Percentiles rank a stretch among this genome's conserved stretches.
Evolutionary conservation across 169 alveolate genomes (phyloP).

Genomic region (Neospora caninum): DNA sequence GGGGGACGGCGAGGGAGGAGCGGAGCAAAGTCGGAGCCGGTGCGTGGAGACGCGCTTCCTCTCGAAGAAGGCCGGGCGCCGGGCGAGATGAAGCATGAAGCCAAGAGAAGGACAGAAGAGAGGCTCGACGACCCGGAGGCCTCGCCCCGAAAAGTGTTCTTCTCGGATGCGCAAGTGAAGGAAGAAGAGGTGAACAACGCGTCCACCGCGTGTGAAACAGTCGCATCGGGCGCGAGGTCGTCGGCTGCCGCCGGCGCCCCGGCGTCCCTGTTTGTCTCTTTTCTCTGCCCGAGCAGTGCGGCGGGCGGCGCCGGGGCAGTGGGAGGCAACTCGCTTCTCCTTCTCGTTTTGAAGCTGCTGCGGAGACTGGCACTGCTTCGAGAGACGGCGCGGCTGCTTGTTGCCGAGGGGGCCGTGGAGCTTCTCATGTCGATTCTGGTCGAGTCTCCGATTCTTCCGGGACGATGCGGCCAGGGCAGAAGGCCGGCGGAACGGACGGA

Average conservation of each 20-base stretch:
- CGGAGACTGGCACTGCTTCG: neutral
- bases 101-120: neutral
- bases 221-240: neutral
- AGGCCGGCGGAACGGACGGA: neutral
- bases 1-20: neutral
- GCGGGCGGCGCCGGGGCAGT: neutral
- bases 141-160: neutral
- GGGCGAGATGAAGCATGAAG: neutral
- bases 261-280: neutral
- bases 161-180: neutral
- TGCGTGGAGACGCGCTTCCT: neutral
- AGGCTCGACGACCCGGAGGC: neutral
- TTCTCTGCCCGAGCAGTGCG: neutral
- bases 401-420: conserved; percentile 24
- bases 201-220: neutral
- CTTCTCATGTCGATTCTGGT: conserved; percentile 3
- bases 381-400: neutral
- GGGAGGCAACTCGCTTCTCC: neutral
- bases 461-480: neutral
- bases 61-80: neutral
- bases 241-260: neutral
- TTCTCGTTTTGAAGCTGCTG: neutral
- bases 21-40: neutral
- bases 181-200: neutral
- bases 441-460: neutral